Percentiles rank a stretch among this genome's conserved stretches.
phyloP scores from a whole-genome alignment of 371 early-diverging fungal genomes.

The Mortierella sp. region DNA sequence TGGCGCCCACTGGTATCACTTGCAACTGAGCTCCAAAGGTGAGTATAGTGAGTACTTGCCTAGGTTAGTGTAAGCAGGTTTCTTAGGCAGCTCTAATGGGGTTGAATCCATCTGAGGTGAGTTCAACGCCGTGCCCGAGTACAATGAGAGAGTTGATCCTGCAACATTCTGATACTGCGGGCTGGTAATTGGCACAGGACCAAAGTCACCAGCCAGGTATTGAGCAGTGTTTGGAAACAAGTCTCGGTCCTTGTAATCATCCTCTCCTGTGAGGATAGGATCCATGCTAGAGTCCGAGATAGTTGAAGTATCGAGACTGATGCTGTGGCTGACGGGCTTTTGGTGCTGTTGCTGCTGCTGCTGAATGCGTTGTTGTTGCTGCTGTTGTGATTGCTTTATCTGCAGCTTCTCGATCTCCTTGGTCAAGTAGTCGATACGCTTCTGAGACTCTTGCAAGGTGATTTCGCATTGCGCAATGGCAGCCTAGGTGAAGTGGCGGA shows the following conservation, averaged over 20 bases:
- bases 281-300: constrained; percentile 52
- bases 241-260: constrained; percentile 51
- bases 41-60: constrained; percentile 51
- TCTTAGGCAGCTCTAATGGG: constrained; percentile 46
- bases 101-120: constrained; percentile 32
- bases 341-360: constrained; percentile 58
- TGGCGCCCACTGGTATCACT: too few species aligned
- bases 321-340: constrained; percentile 8
- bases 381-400: constrained; percentile 54
- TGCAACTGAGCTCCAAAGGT: too few species aligned
- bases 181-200: constrained; percentile 35
- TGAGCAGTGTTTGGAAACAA: constrained; percentile 25
- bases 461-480: constrained; percentile 78
- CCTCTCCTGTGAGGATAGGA: constrained; percentile 47
- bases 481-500: constrained; percentile 12
- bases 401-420: constrained; percentile 74
- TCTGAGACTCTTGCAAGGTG: constrained; percentile 81
- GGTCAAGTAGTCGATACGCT: constrained; percentile 84
- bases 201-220: constrained; percentile 51
- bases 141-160: constrained; percentile 36
- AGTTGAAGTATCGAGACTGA: constrained; percentile 20
- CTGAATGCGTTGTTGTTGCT: constrained; percentile 58
- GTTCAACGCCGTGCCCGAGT: constrained; percentile 33
- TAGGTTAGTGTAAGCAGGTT: constrained; percentile 62
- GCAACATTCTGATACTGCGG: constrained; percentile 22